A percentile compares a stretch with the other conserved stretches of the same genome.
Evolutionary conservation across 78 protist genomes (phyloP).

Genomic region (Dictyostelium firmibasis): DNA sequence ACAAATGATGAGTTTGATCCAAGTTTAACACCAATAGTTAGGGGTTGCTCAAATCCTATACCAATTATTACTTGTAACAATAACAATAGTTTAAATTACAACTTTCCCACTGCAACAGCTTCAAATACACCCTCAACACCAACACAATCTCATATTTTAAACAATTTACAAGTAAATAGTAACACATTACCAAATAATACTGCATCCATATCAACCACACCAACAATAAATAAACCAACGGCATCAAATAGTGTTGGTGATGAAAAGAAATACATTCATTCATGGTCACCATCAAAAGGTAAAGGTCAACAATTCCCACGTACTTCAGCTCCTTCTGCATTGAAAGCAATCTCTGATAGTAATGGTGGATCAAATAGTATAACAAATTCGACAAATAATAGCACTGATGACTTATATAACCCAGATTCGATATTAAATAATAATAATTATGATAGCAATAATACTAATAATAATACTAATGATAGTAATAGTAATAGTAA

Average conservation of each 20-base stretch:
- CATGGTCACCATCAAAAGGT: constrained; percentile 41
- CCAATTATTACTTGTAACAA: not conserved
- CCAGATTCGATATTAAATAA: not conserved
- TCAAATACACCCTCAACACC: constrained; percentile 13
- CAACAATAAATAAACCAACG: not conserved
- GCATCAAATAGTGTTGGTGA: constrained; percentile 2
- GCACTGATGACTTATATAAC: not conserved
- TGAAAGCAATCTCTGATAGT: not conserved
- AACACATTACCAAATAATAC: not conserved
- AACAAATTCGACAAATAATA: not conserved
- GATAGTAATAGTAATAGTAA: not conserved
- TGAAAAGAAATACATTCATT: not conserved
- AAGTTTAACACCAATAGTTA: not conserved
- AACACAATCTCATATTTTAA: not conserved
- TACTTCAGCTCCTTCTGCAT: constrained; percentile 41
- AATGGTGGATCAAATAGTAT: not conserved
- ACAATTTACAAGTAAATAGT: not conserved
- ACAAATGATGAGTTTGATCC: not conserved
- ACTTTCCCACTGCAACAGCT: not conserved
- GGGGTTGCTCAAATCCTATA: not conserved
- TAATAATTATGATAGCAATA: not conserved
- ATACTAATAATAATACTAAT: not conserved
- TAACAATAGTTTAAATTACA: not conserved
- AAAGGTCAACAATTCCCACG: not conserved
- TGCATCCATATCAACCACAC: not conserved